Base-by-base conservation (phyloP, 352 stramenopile species). In the Globisporangium okanoganense region DNA sequence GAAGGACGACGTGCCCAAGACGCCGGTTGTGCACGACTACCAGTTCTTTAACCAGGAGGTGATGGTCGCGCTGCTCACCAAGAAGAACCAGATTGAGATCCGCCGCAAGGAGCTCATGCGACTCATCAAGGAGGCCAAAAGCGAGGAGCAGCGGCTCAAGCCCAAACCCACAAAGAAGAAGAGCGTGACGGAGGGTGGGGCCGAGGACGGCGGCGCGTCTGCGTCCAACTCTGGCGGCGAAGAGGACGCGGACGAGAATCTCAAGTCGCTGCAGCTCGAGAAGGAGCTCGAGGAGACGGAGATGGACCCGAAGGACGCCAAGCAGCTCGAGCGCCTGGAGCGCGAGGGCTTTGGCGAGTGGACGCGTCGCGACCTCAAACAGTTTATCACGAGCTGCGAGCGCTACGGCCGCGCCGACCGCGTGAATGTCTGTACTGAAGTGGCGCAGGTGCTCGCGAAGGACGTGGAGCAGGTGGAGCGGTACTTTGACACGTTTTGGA, bases 401-500 rank as follows among this genome's bases (percentile, higher is more conserved):
- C 92, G 89, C 25, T 96, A 98, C 67, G 96, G 97, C 2, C 90
- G 96, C 40, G 95, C 90, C 27, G 87, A 98, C 66, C 90, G 97
- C 56, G 71, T 82, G 5, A 85, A 72, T 14, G 92, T 99, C 53
- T 95, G 93, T 20, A 70, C 87, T 0, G 97, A 99, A 64, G 90
- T 98, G 0, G 81, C 82, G 16, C 63, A 88, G 18, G 79, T 98
- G 44, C 90, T 95, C 14, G 87, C 71, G 7, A 99, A 99, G 73
- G 82, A 95, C 54, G 56, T 88, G 22, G 73, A 68, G 9, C 92
- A 99, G 63, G 92, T 99, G 35, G 80, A 95, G 62, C 82, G 85
- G 16, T 99, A 99, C 72, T 98, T 97, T 71, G 81, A 96, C 14
- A 94, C 90, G 6, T 99, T 99, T 61, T 98, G 93, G 95, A 82